These are phyloP conservation scores for Diutina neorugosa DNA, from an alignment of 1,139 yeast species.

Conservation along the genomic window DNA sequence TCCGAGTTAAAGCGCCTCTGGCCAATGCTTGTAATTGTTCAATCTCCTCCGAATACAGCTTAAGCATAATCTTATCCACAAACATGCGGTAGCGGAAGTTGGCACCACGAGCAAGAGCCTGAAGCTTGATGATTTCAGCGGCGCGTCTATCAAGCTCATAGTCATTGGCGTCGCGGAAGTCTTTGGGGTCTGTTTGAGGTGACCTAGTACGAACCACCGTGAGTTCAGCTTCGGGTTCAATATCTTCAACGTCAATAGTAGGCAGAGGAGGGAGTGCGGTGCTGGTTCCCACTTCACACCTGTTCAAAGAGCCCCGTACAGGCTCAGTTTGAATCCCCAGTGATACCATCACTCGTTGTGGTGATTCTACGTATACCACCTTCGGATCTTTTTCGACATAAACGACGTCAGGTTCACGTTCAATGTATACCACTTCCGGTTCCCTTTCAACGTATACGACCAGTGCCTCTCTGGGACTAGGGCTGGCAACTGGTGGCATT, in stretches of 20 bases:
- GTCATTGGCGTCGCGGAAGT: not conserved
- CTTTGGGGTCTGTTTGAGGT: not conserved
- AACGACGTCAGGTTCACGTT: slow-evolving; percentile 1
- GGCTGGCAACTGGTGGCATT: not conserved
- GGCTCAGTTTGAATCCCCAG: slow-evolving; percentile 1
- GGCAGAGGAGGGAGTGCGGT: slow-evolving; percentile 1
- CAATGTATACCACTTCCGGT: not conserved
- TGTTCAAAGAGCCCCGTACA: not conserved
- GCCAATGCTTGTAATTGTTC: slow-evolving; percentile 22
- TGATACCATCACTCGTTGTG: slow-evolving; percentile 1
- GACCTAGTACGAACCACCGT: not conserved
- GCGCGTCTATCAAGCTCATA: not conserved
- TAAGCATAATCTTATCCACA: slow-evolving; percentile 47
- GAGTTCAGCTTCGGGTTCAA: not conserved
- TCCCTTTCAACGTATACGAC: not conserved
- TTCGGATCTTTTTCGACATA: not conserved
- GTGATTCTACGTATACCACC: not conserved
- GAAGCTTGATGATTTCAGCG: slow-evolving; percentile 32
- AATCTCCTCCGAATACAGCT: slow-evolving; percentile 39
- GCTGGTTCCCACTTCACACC: not conserved
- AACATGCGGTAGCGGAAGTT: slow-evolving; percentile 49
- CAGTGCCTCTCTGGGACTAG: not conserved
- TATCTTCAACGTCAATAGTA: not conserved
- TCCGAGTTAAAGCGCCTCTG: slow-evolving; percentile 28
- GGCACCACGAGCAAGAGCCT: slow-evolving; percentile 57